Evolutionary conservation across 2,329 filamentous ascomycete genomes (phyloP), one percentile per base, ranked within the genome.

Genomic region (Cyphellophora attinorum): DNA sequence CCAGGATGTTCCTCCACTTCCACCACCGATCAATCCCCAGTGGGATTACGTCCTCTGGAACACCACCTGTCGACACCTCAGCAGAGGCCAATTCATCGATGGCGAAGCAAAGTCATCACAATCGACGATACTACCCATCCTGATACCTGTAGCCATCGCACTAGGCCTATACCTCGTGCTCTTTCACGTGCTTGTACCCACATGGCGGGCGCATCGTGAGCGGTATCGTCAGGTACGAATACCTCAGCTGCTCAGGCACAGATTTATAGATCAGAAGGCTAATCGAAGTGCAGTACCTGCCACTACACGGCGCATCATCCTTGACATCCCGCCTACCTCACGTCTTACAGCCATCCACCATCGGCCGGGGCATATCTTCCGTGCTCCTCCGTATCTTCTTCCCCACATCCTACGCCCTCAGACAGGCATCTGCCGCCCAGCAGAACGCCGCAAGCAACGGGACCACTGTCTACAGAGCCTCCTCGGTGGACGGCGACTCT

Each of bases 61-160:
- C 33, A 29, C 33, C 27, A 8, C 25, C 16, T 12, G 23, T 17
- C 10, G 19, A 3, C 33, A 35, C 31, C 28, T 33, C 27, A 2
- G 21, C 29, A 15, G 5, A 10, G 13, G 28, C 27, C 29, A n/a
- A n/a, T n/a, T n/a, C n/a, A n/a, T n/a, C n/a, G n/a, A n/a, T n/a
- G n/a, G n/a, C n/a, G n/a, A 15, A 23, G 12, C 12, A 11, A 16
- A 16, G 30, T 27, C n/a, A 6, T 19, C 32, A 19, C 29, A 13
- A 31, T 3, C 6, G 12, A n/a, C 11, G 16, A 6, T 12, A 14
- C 27, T 47, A 50, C 27, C 44, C 4, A 61, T 86, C 42, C 56
- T 85, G 48, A 62, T 84, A 44, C 81, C 82, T 19, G 80, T 80
- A 34, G 50, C 79, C 51, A 77, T 85, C 51, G 81, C 81, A 29